Base-by-base conservation (phyloP, 2,329 filamentous ascomycete species). In the Alternaria dauci region DNA sequence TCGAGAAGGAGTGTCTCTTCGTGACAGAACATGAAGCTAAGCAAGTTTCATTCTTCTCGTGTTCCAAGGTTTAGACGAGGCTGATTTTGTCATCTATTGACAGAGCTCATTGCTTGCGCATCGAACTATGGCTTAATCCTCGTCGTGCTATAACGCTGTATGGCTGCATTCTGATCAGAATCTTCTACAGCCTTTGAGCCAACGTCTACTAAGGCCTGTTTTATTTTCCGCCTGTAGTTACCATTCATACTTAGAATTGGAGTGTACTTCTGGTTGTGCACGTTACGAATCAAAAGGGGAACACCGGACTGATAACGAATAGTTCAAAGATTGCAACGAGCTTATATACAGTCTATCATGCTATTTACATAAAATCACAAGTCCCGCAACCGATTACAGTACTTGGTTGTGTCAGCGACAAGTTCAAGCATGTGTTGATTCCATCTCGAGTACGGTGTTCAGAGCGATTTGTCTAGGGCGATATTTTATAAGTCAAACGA, bases 401-500 rank as follows among this genome's bases (percentile, higher is more conserved):
- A 50, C 30, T 23, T 36, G 18, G 32, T 50, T 50, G 32, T 32
- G 30, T 20, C 36, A 20, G 32, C 20, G 46, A 50, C 46, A 34
- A 34, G 20, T 50, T 36, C 46, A 38, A 50, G 32, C 46, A 50
- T 50, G 32, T 50, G 46, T 50, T 50, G 46, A 50, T 26, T 30
- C 20, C 20, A 11, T 5, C 20, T 20, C 9, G 2, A 11, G 23
- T 50, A 50, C 16, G 25, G 32, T 1, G 12, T 20, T 52, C 32
- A 63, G 26, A 58, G 63, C 23, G 57, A 58, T 34, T 30, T 30
- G 28, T 30, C 11, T 12, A 30, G 23, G 61, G 63, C 23, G 60
- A 58, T 34, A 65, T 63, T 36, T 65, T 65, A 34, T 65, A 63
- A 11, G 60, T 61, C 12, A 63, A 25, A 20, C 58, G 54, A 30